Conservation (phyloP, 202 grass and related monocot species). For the Carex arenaria region DNA sequence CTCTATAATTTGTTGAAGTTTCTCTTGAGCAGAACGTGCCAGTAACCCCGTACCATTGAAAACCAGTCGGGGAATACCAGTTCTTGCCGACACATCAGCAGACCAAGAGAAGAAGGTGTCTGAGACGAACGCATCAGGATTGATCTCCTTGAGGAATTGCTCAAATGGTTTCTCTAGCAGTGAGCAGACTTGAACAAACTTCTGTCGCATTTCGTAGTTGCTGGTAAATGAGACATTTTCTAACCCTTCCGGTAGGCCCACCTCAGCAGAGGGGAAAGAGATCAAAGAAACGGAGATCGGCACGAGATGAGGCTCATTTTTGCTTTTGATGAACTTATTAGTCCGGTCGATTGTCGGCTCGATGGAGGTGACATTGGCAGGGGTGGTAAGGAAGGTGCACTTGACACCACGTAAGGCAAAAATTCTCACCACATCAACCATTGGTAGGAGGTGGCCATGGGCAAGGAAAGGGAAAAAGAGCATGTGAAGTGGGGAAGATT, state of each 20-base stretch:
- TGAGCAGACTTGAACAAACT: slow-evolving; percentile 7
- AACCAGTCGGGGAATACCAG: slow-evolving; percentile 39
- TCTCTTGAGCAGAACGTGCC: slow-evolving; percentile 14
- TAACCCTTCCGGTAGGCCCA: slow-evolving; percentile 35
- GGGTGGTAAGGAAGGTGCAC: slow-evolving; percentile 66
- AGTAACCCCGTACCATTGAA: slow-evolving; percentile 53
- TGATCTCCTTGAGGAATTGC: slow-evolving; percentile 20
- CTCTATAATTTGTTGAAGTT: slow-evolving; percentile 13
- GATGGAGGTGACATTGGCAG: slow-evolving; percentile 38
- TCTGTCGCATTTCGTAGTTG: background rate
- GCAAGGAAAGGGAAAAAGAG: slow-evolving; percentile 72
- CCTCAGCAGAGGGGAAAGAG: slow-evolving; percentile 41
- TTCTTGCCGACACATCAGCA: slow-evolving; percentile 21
- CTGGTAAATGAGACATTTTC: slow-evolving; percentile 26
- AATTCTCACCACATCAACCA: slow-evolving; percentile 48
- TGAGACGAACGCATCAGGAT: slow-evolving; percentile 38
- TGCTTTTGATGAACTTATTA: slow-evolving; percentile 23
- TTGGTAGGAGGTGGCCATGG: slow-evolving; percentile 57
- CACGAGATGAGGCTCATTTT: background rate
- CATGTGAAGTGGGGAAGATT: slow-evolving; percentile 44
- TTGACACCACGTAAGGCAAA: slow-evolving; percentile 45
- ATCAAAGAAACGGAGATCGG: slow-evolving; percentile 20
- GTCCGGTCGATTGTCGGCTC: slow-evolving; percentile 39
- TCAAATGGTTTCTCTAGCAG: slow-evolving; percentile 45
- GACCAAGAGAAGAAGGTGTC: slow-evolving; percentile 56